Conservation (phyloP, 306 rosid species). For the Casuarina equisetifolia region DNA sequence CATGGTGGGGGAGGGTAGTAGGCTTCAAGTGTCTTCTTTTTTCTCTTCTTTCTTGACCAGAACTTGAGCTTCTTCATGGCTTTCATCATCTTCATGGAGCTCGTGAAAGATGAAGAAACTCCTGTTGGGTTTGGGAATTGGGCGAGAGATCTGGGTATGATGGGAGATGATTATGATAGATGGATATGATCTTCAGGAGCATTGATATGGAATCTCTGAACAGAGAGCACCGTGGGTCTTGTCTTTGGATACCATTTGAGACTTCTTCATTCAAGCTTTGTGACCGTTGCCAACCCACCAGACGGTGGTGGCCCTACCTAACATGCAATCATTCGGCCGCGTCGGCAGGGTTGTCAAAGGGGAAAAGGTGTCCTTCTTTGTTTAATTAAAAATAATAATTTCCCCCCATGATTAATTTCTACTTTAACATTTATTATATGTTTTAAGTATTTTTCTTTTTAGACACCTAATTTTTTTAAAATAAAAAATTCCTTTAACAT, state of each 20-base stretch:
- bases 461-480: no score
- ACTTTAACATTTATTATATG: no score
- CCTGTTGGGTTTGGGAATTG: not conserved
- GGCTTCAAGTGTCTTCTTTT: slow-evolving; percentile 30
- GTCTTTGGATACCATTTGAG: not conserved
- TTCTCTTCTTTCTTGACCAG: slow-evolving; percentile 60
- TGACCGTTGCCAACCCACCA: slow-evolving; percentile 46
- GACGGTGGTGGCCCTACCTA: not conserved
- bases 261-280: slow-evolving; percentile 28
- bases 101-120: not conserved
- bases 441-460: no score
- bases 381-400: no score
- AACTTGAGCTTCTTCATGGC: slow-evolving; percentile 60
- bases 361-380: no score
- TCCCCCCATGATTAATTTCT: no score
- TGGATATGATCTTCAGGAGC: not conserved
- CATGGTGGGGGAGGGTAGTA: slow-evolving; percentile 19
- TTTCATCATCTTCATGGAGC: slow-evolving; percentile 44
- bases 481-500: no score
- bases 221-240: slow-evolving; percentile 5
- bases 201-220: slow-evolving; percentile 8
- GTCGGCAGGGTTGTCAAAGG: no score
- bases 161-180: not conserved
- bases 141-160: not conserved
- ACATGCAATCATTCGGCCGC: no score